Conservation (phyloP, 345 rosid genomes). For the Populus euphratica region DNA sequence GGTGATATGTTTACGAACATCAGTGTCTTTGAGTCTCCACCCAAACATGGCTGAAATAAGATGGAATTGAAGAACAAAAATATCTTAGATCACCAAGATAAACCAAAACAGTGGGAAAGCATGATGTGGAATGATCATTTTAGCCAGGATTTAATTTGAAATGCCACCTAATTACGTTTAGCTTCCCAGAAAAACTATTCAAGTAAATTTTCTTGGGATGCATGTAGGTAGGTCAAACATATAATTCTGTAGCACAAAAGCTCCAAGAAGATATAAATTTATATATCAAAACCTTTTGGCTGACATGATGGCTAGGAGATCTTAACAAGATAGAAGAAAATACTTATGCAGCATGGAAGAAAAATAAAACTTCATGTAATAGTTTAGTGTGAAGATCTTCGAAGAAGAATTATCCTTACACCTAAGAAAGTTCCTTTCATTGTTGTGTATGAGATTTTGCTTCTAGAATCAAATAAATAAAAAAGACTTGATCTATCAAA, state of each 20-base stretch:
- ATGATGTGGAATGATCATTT: not conserved
- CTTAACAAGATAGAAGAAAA: not conserved
- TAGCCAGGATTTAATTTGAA: not conserved
- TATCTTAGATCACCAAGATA: not conserved
- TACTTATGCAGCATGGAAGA: not conserved
- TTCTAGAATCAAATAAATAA: not conserved
- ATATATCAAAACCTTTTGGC: not conserved
- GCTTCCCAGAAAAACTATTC: not conserved
- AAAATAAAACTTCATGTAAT: not conserved
- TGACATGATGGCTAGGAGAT: not conserved
- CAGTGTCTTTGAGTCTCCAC: constrained; percentile 37
- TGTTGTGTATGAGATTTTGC: not conserved
- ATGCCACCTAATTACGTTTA: not conserved
- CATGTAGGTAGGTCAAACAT: not conserved
- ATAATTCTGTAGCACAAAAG: not conserved
- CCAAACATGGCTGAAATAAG: constrained; percentile 31
- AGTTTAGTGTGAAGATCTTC: not conserved
- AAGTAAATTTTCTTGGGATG: not conserved
- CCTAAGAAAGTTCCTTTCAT: not conserved
- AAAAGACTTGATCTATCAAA: not conserved
- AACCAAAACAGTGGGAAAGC: not conserved
- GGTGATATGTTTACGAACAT: constrained; percentile 34
- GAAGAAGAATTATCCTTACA: not conserved
- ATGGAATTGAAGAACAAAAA: not conserved
- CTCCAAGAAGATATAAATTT: not conserved